Conservation (phyloP, 129 eudicot species). For the Tagetes patula region DNA sequence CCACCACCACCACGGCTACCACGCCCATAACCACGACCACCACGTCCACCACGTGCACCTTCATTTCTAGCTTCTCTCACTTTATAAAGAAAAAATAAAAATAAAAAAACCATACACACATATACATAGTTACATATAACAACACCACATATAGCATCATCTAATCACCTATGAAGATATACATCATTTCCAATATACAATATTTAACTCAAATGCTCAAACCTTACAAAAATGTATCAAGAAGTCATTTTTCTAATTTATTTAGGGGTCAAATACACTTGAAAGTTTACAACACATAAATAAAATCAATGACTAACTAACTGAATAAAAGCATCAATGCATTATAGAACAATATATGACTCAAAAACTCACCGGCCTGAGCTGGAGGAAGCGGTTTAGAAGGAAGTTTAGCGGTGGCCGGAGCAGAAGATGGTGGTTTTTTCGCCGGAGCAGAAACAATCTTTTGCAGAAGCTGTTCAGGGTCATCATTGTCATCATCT, state of each 20-base stretch:
- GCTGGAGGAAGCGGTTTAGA: slow-evolving; percentile 81
- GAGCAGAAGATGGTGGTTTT: slow-evolving; percentile 42
- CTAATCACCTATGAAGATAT: not conserved
- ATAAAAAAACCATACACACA: not conserved
- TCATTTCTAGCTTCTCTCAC: slow-evolving; percentile 82
- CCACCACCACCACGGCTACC: slow-evolving; percentile 78
- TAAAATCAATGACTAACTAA: not conserved
- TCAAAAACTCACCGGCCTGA: slow-evolving; percentile 66
- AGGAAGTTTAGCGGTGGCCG: slow-evolving; percentile 52
- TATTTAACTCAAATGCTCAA: not conserved
- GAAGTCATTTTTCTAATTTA: slow-evolving; percentile 4
- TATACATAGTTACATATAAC: not conserved
- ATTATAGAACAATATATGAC: not conserved
- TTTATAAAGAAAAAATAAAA: slow-evolving; percentile 24
- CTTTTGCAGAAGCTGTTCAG: slow-evolving; percentile 63
- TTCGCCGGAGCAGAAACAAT: slow-evolving; percentile 36
- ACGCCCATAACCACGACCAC: slow-evolving; percentile 73
- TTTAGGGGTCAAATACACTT: not conserved
- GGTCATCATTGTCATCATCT: slow-evolving; percentile 80
- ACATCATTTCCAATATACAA: not conserved
- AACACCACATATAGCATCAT: not conserved
- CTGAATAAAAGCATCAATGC: not conserved
- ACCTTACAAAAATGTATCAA: slow-evolving; percentile 1
- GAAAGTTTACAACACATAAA: not conserved
- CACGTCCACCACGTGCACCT: slow-evolving; percentile 71